Base-by-base conservation (phyloP, 2,329 filamentous ascomycete species). In the Lithohypha guttulata region DNA sequence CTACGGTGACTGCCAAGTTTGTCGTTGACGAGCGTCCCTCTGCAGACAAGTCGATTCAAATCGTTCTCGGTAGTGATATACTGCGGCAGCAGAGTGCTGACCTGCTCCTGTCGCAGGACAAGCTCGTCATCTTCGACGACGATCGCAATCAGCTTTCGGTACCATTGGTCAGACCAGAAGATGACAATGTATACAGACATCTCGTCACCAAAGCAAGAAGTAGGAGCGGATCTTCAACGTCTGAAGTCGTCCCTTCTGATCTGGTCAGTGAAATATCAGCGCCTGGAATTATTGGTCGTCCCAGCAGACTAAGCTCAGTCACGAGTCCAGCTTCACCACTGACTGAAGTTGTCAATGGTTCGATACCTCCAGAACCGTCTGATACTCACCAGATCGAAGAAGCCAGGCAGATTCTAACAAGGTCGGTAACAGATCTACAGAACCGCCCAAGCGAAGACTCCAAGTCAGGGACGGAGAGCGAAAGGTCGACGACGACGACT, bases 151-250 rank as follows among this genome's bases (percentile, higher is more conserved):
- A 89, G 54, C 68, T 96, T 9, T 86, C 84, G 11, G 80, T 98
- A 22, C 91, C 91, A 2, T 81, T 98, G 49, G 86, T 94, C 27
- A 77, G 91, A 19, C 91, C 91, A 0, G 91, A 96, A 59, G 81
- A 93, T 52, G 85, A 94, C 41, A 69, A 67, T 3, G 63, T 77
- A 1, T 96, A 93, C 64, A 91, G 82, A 52, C 74, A 79, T 50
- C 70, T 96, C 34, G 76, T 68, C 51, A 86, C 81, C 2, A 68
- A 69, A 28, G 52, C 62, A 13, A 46, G 49, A 22, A 43, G 33
- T 18, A 42, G 43, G 20, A 39, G 41, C 4, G 40, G 39, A 4
- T 50, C 47, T 9, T 41, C 41, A n/a, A 40, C 39, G 22, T 41
- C 43, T n/a, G 39, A 42, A n/a, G 32, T 45, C 15, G 39, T 45